A percentile compares a stretch with the other conserved stretches of the same genome.
Evolutionary conservation across 1,284 basidiomycete genomes (phyloP).

Genomic region (Cryptococcus maquisensis): DNA sequence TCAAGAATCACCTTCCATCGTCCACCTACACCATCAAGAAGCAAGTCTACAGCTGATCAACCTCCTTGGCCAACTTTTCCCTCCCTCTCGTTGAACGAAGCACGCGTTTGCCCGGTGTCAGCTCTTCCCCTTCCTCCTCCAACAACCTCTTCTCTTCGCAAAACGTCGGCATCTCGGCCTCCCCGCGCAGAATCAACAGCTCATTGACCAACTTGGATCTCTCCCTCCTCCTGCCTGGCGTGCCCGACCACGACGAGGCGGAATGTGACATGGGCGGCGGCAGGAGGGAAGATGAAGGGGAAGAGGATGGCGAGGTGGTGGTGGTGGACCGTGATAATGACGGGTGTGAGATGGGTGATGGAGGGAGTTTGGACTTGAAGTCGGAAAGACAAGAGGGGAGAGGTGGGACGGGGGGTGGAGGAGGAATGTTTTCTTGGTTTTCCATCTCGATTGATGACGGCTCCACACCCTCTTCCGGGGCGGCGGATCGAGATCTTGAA

Average conservation of each 20-base stretch:
- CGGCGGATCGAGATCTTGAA: neutral
- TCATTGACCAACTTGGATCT: conserved; percentile 22
- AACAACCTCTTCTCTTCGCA: no score
- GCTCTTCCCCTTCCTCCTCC: no score
- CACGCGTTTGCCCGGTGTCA: no score
- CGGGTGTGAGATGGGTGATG: neutral
- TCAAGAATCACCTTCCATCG: no score
- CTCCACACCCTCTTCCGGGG: neutral
- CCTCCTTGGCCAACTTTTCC: no score
- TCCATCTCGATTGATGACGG: conserved; percentile 6
- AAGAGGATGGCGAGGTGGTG: conserved; percentile 1
- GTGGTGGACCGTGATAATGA: conserved; percentile 4
- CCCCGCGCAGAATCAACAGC: conserved; percentile 10
- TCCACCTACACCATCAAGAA: no score
- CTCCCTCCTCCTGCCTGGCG: conserved; percentile 13
- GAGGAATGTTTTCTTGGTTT: conserved; percentile 33
- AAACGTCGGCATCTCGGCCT: neutral
- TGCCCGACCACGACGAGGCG: conserved; percentile 4
- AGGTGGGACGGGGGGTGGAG: conserved; percentile 5
- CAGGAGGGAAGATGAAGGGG: neutral
- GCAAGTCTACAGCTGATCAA: no score
- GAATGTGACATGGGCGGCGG: neutral
- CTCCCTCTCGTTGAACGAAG: no score
- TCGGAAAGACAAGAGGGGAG: conserved; percentile 1
- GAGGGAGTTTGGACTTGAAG: neutral